Conservation (phyloP, 805 yeast species). For the Cyberlindnera galapagoensis region DNA sequence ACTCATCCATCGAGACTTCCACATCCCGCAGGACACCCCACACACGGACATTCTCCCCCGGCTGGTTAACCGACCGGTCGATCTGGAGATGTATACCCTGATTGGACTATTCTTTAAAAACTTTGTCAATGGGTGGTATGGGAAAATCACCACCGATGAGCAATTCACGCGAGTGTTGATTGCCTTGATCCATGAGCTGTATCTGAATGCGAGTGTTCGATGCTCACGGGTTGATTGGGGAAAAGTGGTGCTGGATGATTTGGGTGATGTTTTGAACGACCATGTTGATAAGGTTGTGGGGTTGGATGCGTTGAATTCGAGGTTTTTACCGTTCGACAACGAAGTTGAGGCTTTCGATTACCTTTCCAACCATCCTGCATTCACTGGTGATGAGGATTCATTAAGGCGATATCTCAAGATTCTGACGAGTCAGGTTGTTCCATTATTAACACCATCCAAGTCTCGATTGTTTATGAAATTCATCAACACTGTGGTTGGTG, state of each 20-base stretch:
- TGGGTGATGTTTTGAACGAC: slow-evolving; percentile 34
- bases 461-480: slow-evolving; percentile 34
- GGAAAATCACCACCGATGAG: slow-evolving; percentile 32
- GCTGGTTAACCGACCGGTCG: too few species aligned
- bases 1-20: slow-evolving; percentile 2
- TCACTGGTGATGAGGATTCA: slow-evolving; percentile 23
- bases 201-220: slow-evolving; percentile 32
- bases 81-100: slow-evolving; percentile 39
- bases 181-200: slow-evolving; percentile 32
- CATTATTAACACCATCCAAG: slow-evolving; percentile 32
- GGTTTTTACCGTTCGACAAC: slow-evolving; percentile 26
- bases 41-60: too few species aligned
- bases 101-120: slow-evolving; percentile 39
- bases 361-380: slow-evolving; percentile 29
- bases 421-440: slow-evolving; percentile 29
- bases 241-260: slow-evolving; percentile 35
- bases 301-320: slow-evolving; percentile 26
- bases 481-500: slow-evolving; percentile 34
- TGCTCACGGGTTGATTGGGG: slow-evolving; percentile 27
- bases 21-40: too few species aligned
- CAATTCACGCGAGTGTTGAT: slow-evolving; percentile 37
- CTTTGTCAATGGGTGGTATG: slow-evolving; percentile 43
- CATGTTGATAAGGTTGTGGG: too few species aligned
- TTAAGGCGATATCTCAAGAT: slow-evolving; percentile 28
- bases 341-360: slow-evolving; percentile 30